Evolutionary conservation across 495 filamentous ascomycete species (phyloP).

Genomic region (Durotheca rogersii): DNA sequence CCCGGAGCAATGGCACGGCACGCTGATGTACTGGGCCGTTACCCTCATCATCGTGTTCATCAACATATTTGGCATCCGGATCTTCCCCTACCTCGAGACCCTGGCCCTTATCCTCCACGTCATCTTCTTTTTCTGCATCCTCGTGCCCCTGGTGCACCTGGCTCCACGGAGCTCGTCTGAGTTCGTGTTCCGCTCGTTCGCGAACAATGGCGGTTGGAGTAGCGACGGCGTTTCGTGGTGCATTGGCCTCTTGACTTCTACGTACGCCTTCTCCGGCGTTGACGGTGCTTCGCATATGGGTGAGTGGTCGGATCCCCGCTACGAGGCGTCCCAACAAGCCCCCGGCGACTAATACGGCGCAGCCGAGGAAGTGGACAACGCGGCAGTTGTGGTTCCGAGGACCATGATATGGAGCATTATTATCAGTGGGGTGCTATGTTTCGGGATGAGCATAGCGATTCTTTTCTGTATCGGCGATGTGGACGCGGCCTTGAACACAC

Average conservation of each 20-base stretch:
- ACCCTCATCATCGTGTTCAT: constrained; percentile 40
- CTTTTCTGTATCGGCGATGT: constrained; percentile 49
- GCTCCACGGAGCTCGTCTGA: constrained; percentile 46
- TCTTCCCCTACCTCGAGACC: constrained; percentile 51
- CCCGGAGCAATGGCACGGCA: constrained; percentile 48
- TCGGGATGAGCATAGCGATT: constrained; percentile 43
- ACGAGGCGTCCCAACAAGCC: background rate
- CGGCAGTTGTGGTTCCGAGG: constrained; percentile 41
- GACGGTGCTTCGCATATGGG: constrained; percentile 11
- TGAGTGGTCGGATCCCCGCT: background rate
- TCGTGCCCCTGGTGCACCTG: constrained; percentile 47
- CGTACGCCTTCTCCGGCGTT: constrained; percentile 6
- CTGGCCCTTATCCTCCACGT: constrained; percentile 52
- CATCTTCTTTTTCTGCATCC: constrained; percentile 47
- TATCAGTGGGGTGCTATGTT: constrained; percentile 46
- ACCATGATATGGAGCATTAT: constrained; percentile 45
- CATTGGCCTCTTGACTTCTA: constrained; percentile 37
- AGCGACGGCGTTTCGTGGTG: constrained; percentile 45
- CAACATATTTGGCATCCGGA: constrained; percentile 48
- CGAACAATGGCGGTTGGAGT: constrained; percentile 46
- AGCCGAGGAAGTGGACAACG: constrained; percentile 49
- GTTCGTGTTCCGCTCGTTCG: constrained; percentile 48
- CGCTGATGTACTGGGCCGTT: constrained; percentile 52
- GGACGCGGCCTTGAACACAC: constrained; percentile 33
- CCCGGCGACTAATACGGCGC: constrained; percentile 5